Base-by-base conservation (phyloP, 2,329 filamentous ascomycete genomes). In the Alternaria arborescens region DNA sequence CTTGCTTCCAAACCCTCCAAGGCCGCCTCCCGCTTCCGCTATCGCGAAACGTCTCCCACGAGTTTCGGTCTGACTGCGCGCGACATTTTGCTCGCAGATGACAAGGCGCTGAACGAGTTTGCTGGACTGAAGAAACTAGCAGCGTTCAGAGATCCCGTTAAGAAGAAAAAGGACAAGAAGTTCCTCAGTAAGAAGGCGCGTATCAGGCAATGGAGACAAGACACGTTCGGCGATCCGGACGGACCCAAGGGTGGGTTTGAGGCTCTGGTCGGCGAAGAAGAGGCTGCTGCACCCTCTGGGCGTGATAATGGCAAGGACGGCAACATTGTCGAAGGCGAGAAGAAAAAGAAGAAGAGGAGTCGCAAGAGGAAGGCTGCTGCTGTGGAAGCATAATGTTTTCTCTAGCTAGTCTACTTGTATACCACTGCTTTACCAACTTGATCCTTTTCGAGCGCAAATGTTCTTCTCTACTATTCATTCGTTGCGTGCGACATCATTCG, bases 91-190 rank as follows among this genome's bases (percentile, higher is more conserved):
- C 93, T 97, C 67, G 92, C 94, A 0, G 91, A 90, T 44, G 95
- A 99, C 81, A 83, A 88, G 47, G 88, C 90, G 55, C 87, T 99
- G 66, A 99, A 99, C 79, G 86, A 94, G 67, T 99, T 91, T 74
- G 94, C 90, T 5, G 94, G 95, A 7, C 83, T 99, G 73, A 99
- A 99, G 86, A 98, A 97, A 82, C 87, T 97, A 61, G 94, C 94
- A 5, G 85, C 91, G 5, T 99, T 95, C 83, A 87, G 95, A 58
- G 94, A 97, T 76, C 83, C 85, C 3, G 91, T 94, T 71, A 95
- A 96, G 86, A 98, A 98, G 85, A 85, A 86, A 68, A 91, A 90
- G 72, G 95, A 99, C 75, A 88, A 89, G 82, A 97, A 97, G 84
- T 86, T 87, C 71, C 85, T 98, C 30, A 91, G 92, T 66, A 99